A percentile compares a stretch with the other conserved stretches of the same genome.
phyloP scores from a whole-genome alignment of 768 basidiomycete genomes.

The Pilatotrama ljubarskyi region DNA sequence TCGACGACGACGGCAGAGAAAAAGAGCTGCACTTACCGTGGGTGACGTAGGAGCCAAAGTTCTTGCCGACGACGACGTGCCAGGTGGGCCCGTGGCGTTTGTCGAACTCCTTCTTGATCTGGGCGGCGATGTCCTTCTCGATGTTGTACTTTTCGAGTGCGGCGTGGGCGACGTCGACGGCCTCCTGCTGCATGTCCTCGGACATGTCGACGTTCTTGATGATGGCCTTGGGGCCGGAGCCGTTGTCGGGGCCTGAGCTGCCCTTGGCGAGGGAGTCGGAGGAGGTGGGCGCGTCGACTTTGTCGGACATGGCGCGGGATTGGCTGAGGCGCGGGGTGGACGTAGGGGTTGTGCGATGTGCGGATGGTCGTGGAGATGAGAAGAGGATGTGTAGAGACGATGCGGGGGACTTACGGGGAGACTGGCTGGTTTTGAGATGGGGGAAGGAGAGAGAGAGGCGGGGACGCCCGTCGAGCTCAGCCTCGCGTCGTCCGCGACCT shows the following conservation, averaged over 20 bases:
- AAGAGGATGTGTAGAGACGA: neutral
- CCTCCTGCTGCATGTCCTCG: constrained; percentile 95
- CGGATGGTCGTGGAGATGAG: neutral
- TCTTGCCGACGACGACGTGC: constrained; percentile 99
- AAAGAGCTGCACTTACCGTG: constrained; percentile 92
- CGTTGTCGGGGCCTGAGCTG: constrained; percentile 21
- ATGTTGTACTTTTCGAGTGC: constrained; percentile 90
- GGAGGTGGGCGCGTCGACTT: constrained; percentile 59
- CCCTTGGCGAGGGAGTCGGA: constrained; percentile 48
- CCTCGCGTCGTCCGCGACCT: neutral
- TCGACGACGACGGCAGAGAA: constrained; percentile 3
- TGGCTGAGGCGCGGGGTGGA: neutral
- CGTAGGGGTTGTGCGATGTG: neutral
- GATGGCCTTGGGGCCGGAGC: constrained; percentile 71
- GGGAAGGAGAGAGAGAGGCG: neutral
- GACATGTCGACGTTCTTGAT: constrained; percentile 97
- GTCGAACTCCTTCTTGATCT: constrained; percentile 99
- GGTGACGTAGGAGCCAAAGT: constrained; percentile 98
- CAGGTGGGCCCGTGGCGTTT: constrained; percentile 89
- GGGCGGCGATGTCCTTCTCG: constrained; percentile 98
- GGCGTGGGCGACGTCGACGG: constrained; percentile 81
- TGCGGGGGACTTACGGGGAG: neutral
- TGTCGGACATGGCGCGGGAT: constrained; percentile 35
- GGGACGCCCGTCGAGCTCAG: neutral
- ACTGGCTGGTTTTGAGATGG: constrained; percentile 1